These are phyloP conservation scores for Ambrosia trifida DNA, from an alignment of 129 eudicot species.

Conservation along the genomic window DNA sequence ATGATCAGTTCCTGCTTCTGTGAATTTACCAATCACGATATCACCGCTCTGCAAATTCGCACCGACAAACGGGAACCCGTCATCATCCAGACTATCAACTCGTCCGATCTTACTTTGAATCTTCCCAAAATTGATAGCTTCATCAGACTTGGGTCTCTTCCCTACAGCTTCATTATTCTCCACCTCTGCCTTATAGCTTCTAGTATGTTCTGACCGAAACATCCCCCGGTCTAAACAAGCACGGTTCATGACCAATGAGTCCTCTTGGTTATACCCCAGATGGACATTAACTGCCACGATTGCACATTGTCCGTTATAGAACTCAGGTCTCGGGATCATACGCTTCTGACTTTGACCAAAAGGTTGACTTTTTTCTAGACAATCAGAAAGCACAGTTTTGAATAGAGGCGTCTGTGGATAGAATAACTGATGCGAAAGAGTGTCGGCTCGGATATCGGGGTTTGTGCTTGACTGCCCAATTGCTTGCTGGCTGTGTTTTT, in stretches of 20 bases:
- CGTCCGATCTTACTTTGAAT: constrained; percentile 86
- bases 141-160: constrained; percentile 56
- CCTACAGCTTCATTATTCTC: constrained; percentile 52
- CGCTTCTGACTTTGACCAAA: constrained; percentile 54
- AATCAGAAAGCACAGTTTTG: constrained; percentile 72
- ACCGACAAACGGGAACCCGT: constrained; percentile 83
- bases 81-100: constrained; percentile 91
- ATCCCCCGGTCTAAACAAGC: constrained; percentile 87
- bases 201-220: constrained; percentile 76
- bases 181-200: constrained; percentile 83
- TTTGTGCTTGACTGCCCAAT: constrained; percentile 73
- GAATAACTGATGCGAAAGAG: constrained; percentile 63
- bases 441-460: constrained; percentile 65
- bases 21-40: constrained; percentile 73
- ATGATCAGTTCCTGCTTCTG: constrained; percentile 76
- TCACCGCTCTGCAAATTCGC: constrained; percentile 93
- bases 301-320: constrained; percentile 80
- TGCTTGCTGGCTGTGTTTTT: constrained; percentile 89
- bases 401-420: constrained; percentile 87
- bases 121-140: constrained; percentile 68
- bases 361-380: constrained; percentile 58
- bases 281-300: constrained; percentile 92
- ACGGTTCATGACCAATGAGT: constrained; percentile 86
- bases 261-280: constrained; percentile 90
- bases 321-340: constrained; percentile 64